Conservation (phyloP, 768 basidiomycete genomes). For the Auricularia cornea region DNA sequence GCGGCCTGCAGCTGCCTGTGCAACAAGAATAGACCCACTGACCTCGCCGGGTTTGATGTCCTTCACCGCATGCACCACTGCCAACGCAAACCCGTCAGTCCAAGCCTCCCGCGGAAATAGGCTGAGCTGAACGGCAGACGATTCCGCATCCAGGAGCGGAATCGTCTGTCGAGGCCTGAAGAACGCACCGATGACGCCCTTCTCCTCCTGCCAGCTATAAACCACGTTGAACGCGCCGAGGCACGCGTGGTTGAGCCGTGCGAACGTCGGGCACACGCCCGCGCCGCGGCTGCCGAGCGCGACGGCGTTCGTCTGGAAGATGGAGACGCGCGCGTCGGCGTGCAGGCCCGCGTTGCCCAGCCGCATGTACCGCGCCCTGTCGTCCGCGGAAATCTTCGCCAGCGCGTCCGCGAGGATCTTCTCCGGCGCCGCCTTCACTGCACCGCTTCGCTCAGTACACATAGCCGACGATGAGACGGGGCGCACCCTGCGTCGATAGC, state of each 20-base stretch:
- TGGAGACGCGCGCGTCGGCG: slow-evolving; percentile 20
- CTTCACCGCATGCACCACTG: slow-evolving; percentile 51
- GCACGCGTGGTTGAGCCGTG: slow-evolving; percentile 62
- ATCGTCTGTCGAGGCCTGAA: too few species aligned
- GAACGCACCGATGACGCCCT: slow-evolving; percentile 1
- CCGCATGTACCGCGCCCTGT: background rate
- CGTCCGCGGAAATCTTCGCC: background rate
- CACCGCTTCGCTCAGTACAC: background rate
- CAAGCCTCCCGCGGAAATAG: background rate
- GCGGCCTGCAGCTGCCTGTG: too few species aligned
- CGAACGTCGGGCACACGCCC: slow-evolving; percentile 62
- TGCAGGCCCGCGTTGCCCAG: background rate
- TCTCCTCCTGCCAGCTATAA: slow-evolving; percentile 34
- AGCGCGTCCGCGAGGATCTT: background rate
- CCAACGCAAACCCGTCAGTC: too few species aligned
- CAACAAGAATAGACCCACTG: slow-evolving; percentile 5
- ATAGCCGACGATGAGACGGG: background rate
- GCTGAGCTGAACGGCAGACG: too few species aligned
- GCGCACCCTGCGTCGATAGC: background rate
- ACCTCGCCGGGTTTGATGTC: slow-evolving; percentile 45
- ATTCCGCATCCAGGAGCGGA: too few species aligned
- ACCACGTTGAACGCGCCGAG: slow-evolving; percentile 59
- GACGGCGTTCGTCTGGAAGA: slow-evolving; percentile 61
- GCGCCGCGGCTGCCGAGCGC: slow-evolving; percentile 38
- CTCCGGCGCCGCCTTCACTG: background rate